Base-by-base conservation (phyloP, 805 yeast genomes). In the Ogataea siamensis region DNA sequence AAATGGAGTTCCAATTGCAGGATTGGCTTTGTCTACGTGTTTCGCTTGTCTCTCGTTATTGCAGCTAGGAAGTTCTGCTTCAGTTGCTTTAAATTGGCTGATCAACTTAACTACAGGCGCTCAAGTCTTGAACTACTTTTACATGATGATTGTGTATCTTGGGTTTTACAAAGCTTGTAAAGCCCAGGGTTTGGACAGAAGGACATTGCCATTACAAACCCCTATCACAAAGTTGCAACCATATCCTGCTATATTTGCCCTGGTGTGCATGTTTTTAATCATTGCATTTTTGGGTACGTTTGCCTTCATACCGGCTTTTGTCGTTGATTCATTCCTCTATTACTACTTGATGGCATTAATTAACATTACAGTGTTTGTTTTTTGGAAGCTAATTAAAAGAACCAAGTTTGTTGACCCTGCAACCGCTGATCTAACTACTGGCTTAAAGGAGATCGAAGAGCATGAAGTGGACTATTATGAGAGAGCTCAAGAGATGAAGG, bases 91-190 rank as follows among this genome's bases (percentile, higher is more conserved):
- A 21, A 53, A 57, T 33, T 57, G 64, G 63, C 48, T 60, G 58
- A 40, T 58, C 26, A 57, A 58, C 42, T 40, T 54, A 36, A 45
- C 53, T 41, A 57, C 62, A 4, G 62, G 59, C 44, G 46, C 54
- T 12, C 63, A 57, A 39, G 49, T 55, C 13, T 12, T 47, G 26
- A 58, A 58, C 32, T 58, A 58, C 24, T 43, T 54, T 24, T 43
- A 49, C 34, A 60, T 60, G 65, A 54, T 55, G 55, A 62, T 73
- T 33, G 76, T 83, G 14, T 85, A 78, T 53, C 47, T 80, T 19
- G 70, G 78, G 34, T 86, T 83, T 62, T 74, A 77, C 58, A 70
- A 72, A 42, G 88, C 84, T 1, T 73, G 80, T 51, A 56, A 64
- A 34, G 76, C 68, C 1, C 87, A 84, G 51, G 70, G 71, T 12